Evolutionary conservation across 2,329 filamentous ascomycete species (phyloP), one percentile per base, ranked within the genome.

Genomic region (Chaetomium olivaceum): DNA sequence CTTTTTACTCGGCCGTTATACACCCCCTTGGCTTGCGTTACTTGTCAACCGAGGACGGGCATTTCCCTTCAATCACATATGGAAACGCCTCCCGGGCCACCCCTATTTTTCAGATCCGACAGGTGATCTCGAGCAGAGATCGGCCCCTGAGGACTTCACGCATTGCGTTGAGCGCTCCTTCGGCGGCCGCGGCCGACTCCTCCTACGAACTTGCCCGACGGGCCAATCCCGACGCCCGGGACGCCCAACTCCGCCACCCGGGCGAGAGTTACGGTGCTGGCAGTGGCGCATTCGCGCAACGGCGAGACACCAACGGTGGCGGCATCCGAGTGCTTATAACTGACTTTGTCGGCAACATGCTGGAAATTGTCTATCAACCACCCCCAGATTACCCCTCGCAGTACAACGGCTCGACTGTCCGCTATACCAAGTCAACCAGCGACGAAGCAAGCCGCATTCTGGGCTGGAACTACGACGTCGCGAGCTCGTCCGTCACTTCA

Each of bases 281-380:
- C 60, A 65, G 66, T 66, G 66, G 62, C 55, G 64, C 54, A 16
- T 69, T 70, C 19, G 69, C 67, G 55, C 66, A 61, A 19, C 68
- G 67, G 56, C 56, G 48, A 4, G n/a, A 54, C 36, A 62, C 56
- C 51, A 36, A 63, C 68, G 73, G 73, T 74, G 76, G 75, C 70
- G 78, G 77, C 68, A 77, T 72, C 70, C 76, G 73, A 79, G 85
- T 77, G 80, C 86, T 80, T 82, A 88, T 92, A 50, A 84, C 87
- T 67, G 92, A 96, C 77, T 84, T 91, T 62, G 92, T 96, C 79
- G 91, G 91, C 59, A 96, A 96, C 79, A 90, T 85, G 71, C 88
- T 96, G 74, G 91, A 95, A 74, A 90, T 91, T 33, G 86, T 93
- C 58, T 90, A 87, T 75, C 81, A 82, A 9, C 75, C 76, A 14